phyloP scores from a whole-genome alignment of 371 early-diverging fungal genomes.

The Mortierella sp. region DNA sequence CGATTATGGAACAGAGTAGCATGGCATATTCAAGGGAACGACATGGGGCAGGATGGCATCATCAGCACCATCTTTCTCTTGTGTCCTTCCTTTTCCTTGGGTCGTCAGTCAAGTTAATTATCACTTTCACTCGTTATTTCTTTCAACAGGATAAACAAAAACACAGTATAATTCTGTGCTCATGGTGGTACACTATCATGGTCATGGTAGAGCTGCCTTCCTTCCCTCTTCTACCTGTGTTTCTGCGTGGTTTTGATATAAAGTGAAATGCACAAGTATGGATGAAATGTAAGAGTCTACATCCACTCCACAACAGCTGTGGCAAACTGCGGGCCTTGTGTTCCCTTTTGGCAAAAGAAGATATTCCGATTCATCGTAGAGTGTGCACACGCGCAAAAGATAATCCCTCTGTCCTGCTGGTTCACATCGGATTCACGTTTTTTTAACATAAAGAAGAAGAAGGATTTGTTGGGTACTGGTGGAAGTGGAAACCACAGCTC shows the following conservation, averaged over 20 bases:
- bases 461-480: not conserved
- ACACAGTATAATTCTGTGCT: not conserved
- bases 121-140: not conserved
- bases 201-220: not conserved
- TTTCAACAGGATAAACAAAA: not conserved
- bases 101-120: not conserved
- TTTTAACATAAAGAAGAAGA: not conserved
- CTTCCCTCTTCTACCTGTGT: not conserved
- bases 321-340: not conserved
- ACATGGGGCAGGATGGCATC: conserved; percentile 23
- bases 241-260: not conserved
- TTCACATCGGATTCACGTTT: not conserved
- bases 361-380: not conserved
- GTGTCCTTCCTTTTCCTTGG: not conserved
- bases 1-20: not conserved
- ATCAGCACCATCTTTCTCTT: not conserved
- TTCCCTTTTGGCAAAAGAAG: not conserved
- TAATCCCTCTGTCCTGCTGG: not conserved
- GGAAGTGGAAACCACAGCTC: not conserved
- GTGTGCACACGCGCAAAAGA: not conserved
- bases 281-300: not conserved
- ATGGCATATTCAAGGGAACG: conserved; percentile 4
- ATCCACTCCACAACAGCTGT: not conserved
- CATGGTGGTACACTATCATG: not conserved
- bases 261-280: too few relatives aligned